Evolutionary conservation across 352 stramenopile genomes (phyloP).

Genomic region (Phytophthora kernoviae): DNA sequence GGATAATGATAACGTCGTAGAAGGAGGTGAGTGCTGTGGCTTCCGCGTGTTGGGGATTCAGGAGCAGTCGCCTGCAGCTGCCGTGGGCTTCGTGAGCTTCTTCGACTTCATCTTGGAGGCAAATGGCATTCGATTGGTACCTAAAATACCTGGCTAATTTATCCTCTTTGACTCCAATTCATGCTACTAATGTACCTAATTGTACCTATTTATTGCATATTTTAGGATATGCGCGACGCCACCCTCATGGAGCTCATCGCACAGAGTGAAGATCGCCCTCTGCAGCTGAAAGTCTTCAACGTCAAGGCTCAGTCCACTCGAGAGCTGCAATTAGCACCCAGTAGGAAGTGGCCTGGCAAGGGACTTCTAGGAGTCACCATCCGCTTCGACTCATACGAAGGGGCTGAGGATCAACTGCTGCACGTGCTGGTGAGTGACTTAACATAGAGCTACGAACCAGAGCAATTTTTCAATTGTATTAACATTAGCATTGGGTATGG

Average conservation of each 20-base stretch:
- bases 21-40: constrained; percentile 77
- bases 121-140: constrained; percentile 86
- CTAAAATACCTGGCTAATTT: neutral
- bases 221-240: constrained; percentile 78
- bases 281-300: constrained; percentile 81
- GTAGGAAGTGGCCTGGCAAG: constrained; percentile 93
- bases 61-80: constrained; percentile 91
- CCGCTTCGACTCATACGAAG: constrained; percentile 96
- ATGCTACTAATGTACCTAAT: neutral
- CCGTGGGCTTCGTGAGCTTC: constrained; percentile 95
- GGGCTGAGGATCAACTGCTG: constrained; percentile 95
- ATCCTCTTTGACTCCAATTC: neutral
- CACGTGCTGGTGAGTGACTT: constrained; percentile 86
- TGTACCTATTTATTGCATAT: neutral
- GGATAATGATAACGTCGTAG: constrained; percentile 31
- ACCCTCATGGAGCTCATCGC: constrained; percentile 94
- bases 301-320: constrained; percentile 77
- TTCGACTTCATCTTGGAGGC: constrained; percentile 98
- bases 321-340: constrained; percentile 89
- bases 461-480: constrained; percentile 3
- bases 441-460: neutral
- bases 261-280: constrained; percentile 75
- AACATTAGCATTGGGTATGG: neutral
- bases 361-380: constrained; percentile 97
- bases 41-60: constrained; percentile 98